A percentile compares a stretch with the other conserved stretches of the same genome.
Conservation (phyloP, 2,329 filamentous ascomycete species). For the Anthostomella pinea region DNA sequence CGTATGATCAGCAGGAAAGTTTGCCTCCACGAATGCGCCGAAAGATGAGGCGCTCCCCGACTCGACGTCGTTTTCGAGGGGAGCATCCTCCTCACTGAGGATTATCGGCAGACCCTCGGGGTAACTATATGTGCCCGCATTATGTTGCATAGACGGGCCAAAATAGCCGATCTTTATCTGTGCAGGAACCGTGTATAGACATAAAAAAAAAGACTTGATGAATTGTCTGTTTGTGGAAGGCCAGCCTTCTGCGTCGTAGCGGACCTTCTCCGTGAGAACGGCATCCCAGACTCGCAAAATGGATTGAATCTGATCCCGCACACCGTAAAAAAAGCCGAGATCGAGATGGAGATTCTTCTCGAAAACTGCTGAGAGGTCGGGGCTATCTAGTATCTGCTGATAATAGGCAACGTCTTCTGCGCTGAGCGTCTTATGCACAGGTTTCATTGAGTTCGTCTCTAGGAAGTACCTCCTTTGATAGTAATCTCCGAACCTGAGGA, state of each 20-base stretch:
- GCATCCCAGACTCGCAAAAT: background rate
- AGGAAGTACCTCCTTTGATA: background rate
- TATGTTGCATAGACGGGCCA: background rate
- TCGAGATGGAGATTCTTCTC: background rate
- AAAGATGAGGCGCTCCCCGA: too few relatives aligned
- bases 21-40: too few relatives aligned
- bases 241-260: background rate
- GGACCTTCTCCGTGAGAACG: background rate
- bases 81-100: background rate
- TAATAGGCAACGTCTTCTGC: background rate
- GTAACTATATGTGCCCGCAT: background rate
- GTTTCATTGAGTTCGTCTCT: background rate
- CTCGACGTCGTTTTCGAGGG: background rate
- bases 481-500: background rate
- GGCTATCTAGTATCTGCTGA: background rate
- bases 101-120: background rate
- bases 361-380: background rate
- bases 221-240: background rate
- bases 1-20: too few relatives aligned
- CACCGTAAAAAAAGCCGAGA: background rate
- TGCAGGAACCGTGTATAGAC: background rate
- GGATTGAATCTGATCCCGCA: background rate
- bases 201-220: background rate
- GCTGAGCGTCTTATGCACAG: background rate
- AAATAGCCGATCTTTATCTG: background rate